phyloP scores from a whole-genome alignment of 1,284 basidiomycete species.

The Microbotryum lychnidis-dioicae region DNA sequence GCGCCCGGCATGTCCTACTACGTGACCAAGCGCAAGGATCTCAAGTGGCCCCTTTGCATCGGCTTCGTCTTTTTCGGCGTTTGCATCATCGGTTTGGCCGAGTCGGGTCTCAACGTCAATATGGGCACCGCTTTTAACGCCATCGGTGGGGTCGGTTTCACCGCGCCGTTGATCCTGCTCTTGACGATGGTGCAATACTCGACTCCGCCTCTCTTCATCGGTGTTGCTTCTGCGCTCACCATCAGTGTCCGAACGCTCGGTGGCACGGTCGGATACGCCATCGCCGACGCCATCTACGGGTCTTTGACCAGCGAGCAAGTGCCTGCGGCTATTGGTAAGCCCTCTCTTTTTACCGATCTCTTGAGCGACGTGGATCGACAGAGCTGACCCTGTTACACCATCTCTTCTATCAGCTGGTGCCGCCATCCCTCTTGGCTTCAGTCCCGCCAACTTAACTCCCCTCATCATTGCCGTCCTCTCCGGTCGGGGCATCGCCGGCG shows the following conservation, averaged over 20 bases:
- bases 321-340: conserved; percentile 1
- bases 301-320: conserved; percentile 7
- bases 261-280: conserved; percentile 12
- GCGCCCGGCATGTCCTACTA: conserved; percentile 12
- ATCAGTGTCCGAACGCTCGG: conserved; percentile 15
- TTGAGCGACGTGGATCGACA: too few relatives aligned
- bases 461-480: conserved; percentile 6
- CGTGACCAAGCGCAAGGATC: conserved; percentile 12
- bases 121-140: conserved; percentile 12
- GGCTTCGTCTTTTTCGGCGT: conserved; percentile 11
- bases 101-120: conserved; percentile 2
- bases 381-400: too few relatives aligned
- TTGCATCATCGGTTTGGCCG: conserved; percentile 3
- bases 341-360: neutral
- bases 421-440: conserved; percentile 4
- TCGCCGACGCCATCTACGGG: conserved; percentile 12
- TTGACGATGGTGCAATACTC: conserved; percentile 19
- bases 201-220: conserved; percentile 20
- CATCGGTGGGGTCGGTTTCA: conserved; percentile 19
- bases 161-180: conserved; percentile 19
- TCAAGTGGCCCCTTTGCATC: conserved; percentile 15
- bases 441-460: neutral
- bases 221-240: conserved; percentile 6
- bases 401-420: neutral
- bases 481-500: neutral